These are phyloP conservation scores for Pseudohalonectria lignicola DNA, from an alignment of 2,329 filamentous ascomycete species.

Conservation along the genomic window DNA sequence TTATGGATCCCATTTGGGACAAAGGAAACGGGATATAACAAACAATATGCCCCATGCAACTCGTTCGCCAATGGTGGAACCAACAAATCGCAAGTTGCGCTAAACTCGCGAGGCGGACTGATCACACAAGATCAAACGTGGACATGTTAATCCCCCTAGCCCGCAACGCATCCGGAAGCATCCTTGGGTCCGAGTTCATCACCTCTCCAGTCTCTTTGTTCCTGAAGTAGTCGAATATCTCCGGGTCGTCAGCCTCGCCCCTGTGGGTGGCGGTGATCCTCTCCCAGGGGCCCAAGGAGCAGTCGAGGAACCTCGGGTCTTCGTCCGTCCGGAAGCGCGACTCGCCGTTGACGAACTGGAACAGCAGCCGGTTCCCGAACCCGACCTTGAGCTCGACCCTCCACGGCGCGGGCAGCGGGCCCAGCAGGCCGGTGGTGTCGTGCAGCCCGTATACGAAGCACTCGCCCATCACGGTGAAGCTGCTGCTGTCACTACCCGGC, in stretches of 20 bases:
- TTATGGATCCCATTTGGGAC: too few species aligned
- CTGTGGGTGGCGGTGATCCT: neutral
- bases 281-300: neutral
- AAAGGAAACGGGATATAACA: too few species aligned
- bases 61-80: too few species aligned
- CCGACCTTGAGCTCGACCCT: neutral
- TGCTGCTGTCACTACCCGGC: neutral
- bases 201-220: neutral
- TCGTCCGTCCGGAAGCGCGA: neutral
- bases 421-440: neutral
- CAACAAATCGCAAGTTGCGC: too few species aligned
- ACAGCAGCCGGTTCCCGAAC: neutral
- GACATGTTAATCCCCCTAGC: too few species aligned
- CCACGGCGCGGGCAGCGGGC: neutral
- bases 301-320: neutral
- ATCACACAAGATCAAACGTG: too few species aligned
- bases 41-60: too few species aligned
- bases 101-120: too few species aligned
- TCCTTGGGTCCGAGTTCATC: neutral
- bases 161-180: too few species aligned
- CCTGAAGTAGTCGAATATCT: neutral
- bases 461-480: neutral
- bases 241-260: neutral
- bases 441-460: neutral
- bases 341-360: neutral